Percentiles rank a stretch among this genome's conserved stretches.
Evolutionary conservation across 306 rosid species (phyloP).

Genomic region (Canavalia gladiata): DNA sequence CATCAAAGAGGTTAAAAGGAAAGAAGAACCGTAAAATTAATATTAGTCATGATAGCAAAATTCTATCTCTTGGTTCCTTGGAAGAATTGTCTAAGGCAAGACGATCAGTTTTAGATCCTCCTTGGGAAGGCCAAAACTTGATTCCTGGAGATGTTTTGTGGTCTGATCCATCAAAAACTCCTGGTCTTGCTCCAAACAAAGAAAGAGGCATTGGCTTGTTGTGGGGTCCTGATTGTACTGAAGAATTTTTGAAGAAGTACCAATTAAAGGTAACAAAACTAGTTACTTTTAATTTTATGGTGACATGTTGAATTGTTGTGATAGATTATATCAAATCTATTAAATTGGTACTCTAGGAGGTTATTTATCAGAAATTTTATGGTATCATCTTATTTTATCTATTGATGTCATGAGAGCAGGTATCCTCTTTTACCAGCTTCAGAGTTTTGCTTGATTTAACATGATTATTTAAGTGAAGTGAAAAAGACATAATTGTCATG

Average conservation of each 20-base stretch:
- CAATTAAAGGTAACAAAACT: slow-evolving; percentile 66
- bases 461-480: slow-evolving; percentile 33
- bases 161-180: slow-evolving; percentile 87
- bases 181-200: slow-evolving; percentile 83
- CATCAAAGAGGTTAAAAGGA: slow-evolving; percentile 79
- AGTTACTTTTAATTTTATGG: neutral
- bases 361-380: slow-evolving; percentile 1
- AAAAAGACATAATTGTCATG: neutral
- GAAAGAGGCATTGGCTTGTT: slow-evolving; percentile 90
- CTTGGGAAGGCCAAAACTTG: slow-evolving; percentile 90
- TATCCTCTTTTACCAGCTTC: slow-evolving; percentile 25
- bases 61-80: slow-evolving; percentile 70
- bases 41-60: slow-evolving; percentile 57
- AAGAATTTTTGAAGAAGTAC: slow-evolving; percentile 77
- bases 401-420: slow-evolving; percentile 30
- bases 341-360: slow-evolving; percentile 19
- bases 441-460: slow-evolving; percentile 34
- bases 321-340: slow-evolving; percentile 6
- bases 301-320: slow-evolving; percentile 20
- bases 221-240: slow-evolving; percentile 96
- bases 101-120: slow-evolving; percentile 93
- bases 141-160: slow-evolving; percentile 96
- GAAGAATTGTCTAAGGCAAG: slow-evolving; percentile 82
- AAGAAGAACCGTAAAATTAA: slow-evolving; percentile 77
- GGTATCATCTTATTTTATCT: neutral